These are phyloP conservation scores for Sapria himalayana DNA, from an alignment of 345 rosid species.

Conservation along the genomic window DNA sequence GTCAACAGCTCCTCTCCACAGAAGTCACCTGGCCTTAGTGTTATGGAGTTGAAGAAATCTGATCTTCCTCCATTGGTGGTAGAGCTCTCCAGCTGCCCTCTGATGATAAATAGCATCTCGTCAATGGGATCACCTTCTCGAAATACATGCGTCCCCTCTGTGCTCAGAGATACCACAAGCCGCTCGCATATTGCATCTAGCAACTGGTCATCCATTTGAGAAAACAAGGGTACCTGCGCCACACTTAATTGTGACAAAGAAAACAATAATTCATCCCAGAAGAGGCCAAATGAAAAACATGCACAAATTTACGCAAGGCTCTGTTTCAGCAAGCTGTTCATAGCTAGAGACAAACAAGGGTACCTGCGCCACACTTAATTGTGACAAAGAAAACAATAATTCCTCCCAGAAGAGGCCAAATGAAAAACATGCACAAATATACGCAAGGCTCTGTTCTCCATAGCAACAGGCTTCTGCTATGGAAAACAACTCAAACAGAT, in stretches of 20 bases:
- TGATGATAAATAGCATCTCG: conserved; percentile 73
- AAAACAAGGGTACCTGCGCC: conserved; percentile 74
- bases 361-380: too few species aligned
- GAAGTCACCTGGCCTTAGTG: conserved; percentile 73
- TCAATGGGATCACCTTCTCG: conserved; percentile 79
- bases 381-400: too few species aligned
- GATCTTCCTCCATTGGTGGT: conserved; percentile 84
- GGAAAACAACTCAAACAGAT: background rate
- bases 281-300: too few species aligned
- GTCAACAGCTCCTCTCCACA: conserved; percentile 83
- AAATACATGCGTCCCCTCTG: conserved; percentile 44
- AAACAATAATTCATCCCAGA: too few species aligned
- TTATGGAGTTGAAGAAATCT: conserved; percentile 78
- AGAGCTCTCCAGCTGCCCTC: conserved; percentile 85
- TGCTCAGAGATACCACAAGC: conserved; percentile 54
- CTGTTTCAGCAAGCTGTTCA: too few species aligned
- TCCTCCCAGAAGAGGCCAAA: too few species aligned
- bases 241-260: too few species aligned
- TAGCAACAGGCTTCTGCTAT: too few species aligned
- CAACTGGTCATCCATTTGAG: conserved; percentile 90
- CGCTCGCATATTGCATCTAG: conserved; percentile 89
- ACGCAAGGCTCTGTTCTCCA: too few species aligned
- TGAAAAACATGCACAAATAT: too few species aligned
- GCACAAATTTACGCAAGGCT: too few species aligned
- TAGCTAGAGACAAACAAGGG: conserved; percentile 88